Base-by-base conservation (phyloP, 495 filamentous ascomycete species). In the Astrothelium macrocarpum region DNA sequence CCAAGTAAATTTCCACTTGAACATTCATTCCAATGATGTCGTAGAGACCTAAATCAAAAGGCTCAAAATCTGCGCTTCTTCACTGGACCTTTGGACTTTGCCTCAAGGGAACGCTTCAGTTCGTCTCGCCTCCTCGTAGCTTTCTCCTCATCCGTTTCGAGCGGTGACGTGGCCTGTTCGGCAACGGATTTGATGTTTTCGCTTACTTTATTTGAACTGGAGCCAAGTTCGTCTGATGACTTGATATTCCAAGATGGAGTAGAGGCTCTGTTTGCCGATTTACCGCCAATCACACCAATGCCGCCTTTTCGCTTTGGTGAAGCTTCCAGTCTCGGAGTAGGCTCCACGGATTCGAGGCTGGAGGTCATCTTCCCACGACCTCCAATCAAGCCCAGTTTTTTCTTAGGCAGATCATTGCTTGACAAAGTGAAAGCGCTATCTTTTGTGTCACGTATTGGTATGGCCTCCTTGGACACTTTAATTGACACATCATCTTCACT, bases 1-100 rank as follows among this genome's bases (percentile, higher is more conserved):
- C n/a, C n/a, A n/a, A n/a, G n/a, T n/a, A n/a, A n/a, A n/a, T n/a
- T n/a, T n/a, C n/a, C n/a, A n/a, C n/a, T n/a, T n/a, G n/a, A n/a
- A n/a, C n/a, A n/a, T n/a, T n/a, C n/a, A n/a, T n/a, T n/a, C n/a
- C n/a, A n/a, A n/a, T n/a, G n/a, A n/a, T n/a, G n/a, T n/a, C n/a
- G n/a, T n/a, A n/a, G n/a, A n/a, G n/a, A n/a, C n/a, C n/a, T n/a
- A n/a, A n/a, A n/a, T n/a, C n/a, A n/a, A n/a, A n/a, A n/a, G n/a
- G n/a, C n/a, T 67, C 61, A 73, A 32, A 73, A 73, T 59, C 61
- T 68, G 25, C 74, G 61, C 60, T 74, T 76, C 68, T 76, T 76
- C 59, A 59, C 68, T 14, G 73, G 72, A 16, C 67, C 67, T 61
- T 72, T 72, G 0, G 68, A 63, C 59, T 73, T 74, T 46, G 66